phyloP scores from a whole-genome alignment of 495 filamentous ascomycete genomes.

The Aspergillus baeticus region DNA sequence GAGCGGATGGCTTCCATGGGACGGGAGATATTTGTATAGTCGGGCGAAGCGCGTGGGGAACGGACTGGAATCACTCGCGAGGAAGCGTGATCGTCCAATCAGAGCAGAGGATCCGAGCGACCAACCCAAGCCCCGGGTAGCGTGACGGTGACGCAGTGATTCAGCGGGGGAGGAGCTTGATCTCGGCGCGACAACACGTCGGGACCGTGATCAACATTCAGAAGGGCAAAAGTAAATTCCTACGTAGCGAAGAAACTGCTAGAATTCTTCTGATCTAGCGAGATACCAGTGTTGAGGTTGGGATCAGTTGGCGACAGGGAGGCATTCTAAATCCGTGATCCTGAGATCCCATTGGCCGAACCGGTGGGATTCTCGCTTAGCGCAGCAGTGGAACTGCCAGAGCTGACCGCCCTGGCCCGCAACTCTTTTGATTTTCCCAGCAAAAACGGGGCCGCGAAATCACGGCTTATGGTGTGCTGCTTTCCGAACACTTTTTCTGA shows the following conservation, averaged over 20 bases:
- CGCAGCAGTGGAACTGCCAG: constrained; percentile 16
- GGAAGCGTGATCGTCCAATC: constrained; percentile 40
- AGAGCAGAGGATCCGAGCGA: constrained; percentile 30
- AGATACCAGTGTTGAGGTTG: constrained; percentile 26
- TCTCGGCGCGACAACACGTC: constrained; percentile 22
- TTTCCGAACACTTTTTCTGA: constrained; percentile 37
- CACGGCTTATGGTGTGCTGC: constrained; percentile 37
- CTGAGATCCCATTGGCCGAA: constrained; percentile 39
- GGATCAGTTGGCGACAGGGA: constrained; percentile 35
- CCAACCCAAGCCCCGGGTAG: constrained; percentile 31
- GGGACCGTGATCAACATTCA: constrained; percentile 25
- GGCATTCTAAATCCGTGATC: constrained; percentile 43
- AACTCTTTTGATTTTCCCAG: constrained; percentile 29
- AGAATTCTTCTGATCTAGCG: constrained; percentile 18
- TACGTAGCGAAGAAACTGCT: constrained; percentile 1
- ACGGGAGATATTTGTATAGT: constrained; percentile 50
- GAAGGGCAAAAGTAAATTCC: constrained; percentile 20
- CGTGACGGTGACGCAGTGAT: constrained; percentile 29
- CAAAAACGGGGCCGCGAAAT: constrained; percentile 33
- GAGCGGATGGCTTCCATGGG: constrained; percentile 27
- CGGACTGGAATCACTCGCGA: constrained; percentile 44
- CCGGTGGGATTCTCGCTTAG: constrained; percentile 39
- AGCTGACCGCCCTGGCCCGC: constrained; percentile 15
- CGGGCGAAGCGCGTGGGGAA: constrained; percentile 27
- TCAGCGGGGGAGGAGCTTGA: constrained; percentile 25